These are phyloP conservation scores for Penicillium cinerascens DNA, from an alignment of 495 filamentous ascomycete genomes.

Conservation along the genomic window DNA sequence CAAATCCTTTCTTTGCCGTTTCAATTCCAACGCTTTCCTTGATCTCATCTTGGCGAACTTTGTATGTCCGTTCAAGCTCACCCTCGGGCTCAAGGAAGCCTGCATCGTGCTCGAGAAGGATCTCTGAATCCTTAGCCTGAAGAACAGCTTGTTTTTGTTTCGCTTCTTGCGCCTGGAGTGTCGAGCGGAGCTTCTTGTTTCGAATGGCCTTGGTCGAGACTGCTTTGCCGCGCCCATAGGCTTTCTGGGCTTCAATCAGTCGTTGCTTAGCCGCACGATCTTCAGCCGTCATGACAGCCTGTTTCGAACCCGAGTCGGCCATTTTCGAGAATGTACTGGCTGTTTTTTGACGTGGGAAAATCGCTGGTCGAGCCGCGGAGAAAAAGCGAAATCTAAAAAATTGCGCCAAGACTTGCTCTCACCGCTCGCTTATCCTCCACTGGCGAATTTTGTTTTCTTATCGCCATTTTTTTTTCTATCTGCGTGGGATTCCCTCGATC, in stretches of 20 bases:
- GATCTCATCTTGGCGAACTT: constrained; percentile 87
- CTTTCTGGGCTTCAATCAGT: constrained; percentile 61
- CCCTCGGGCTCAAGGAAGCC: constrained; percentile 87
- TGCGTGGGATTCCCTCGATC: constrained; percentile 4
- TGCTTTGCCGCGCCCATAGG: constrained; percentile 78
- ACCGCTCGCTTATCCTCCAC: constrained; percentile 40
- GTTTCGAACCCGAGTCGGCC: constrained; percentile 24
- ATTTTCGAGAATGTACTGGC: constrained; percentile 21
- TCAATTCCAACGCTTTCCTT: constrained; percentile 67
- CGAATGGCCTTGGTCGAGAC: constrained; percentile 55
- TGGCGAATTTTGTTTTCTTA: constrained; percentile 37
- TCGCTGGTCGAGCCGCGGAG: constrained; percentile 7
- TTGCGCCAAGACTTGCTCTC: constrained; percentile 32
- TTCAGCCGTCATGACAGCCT: constrained; percentile 30
- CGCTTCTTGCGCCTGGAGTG: constrained; percentile 69
- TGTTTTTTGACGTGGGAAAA: constrained; percentile 1
- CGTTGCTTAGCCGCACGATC: constrained; percentile 40
- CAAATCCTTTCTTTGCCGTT: constrained; percentile 87
- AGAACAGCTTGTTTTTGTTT: constrained; percentile 78
- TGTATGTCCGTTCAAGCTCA: constrained; percentile 88
- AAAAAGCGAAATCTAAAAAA: constrained; percentile 23
- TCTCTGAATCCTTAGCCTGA: constrained; percentile 90
- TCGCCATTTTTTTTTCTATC: constrained; percentile 26
- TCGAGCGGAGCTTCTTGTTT: constrained; percentile 87
- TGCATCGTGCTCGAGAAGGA: constrained; percentile 79